A percentile compares a stretch with the other conserved stretches of the same genome.
These are phyloP conservation scores for Sugiyamaella paludigena DNA, from an alignment of 1,139 yeast species.

Conservation along the genomic window DNA sequence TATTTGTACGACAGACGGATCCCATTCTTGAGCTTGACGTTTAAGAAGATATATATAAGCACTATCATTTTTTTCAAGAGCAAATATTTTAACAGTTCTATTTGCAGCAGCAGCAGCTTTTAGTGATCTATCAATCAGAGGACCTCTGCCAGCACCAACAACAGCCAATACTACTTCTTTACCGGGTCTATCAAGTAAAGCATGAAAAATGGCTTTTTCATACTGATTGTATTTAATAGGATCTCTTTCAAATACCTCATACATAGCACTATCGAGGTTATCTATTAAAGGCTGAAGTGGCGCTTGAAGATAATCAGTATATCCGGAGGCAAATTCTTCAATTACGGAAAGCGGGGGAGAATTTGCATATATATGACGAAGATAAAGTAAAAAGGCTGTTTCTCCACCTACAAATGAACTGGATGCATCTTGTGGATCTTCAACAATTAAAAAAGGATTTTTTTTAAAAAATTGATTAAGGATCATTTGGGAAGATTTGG, in stretches of 20 bases:
- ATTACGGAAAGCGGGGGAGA: constrained; percentile 36
- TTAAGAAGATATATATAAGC: constrained; percentile 47
- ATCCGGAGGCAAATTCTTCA: constrained; percentile 39
- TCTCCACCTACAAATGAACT: constrained; percentile 43
- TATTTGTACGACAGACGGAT: constrained; percentile 43
- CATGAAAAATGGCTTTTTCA: constrained; percentile 60
- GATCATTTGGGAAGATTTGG: constrained; percentile 52
- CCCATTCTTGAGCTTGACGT: constrained; percentile 34
- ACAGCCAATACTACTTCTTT: constrained; percentile 47
- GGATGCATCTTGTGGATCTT: constrained; percentile 26
- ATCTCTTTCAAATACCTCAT: constrained; percentile 70
- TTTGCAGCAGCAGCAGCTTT: constrained; percentile 42
- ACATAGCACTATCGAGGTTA: constrained; percentile 57
- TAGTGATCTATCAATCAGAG: constrained; percentile 57
- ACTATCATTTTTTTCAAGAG: constrained; percentile 69
- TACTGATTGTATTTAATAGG: constrained; percentile 63
- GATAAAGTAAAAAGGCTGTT: constrained; percentile 49
- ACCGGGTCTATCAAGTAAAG: constrained; percentile 44
- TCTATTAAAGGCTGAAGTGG: constrained; percentile 73
- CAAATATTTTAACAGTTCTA: constrained; percentile 44
- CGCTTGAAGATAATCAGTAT: constrained; percentile 45
- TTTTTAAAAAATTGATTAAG: constrained; percentile 41
- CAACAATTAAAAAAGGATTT: constrained; percentile 36
- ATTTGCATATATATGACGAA: constrained; percentile 48
- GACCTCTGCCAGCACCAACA: constrained; percentile 89